These are phyloP conservation scores for Starmerella floricola DNA, from an alignment of 805 yeast species.

Conservation along the genomic window DNA sequence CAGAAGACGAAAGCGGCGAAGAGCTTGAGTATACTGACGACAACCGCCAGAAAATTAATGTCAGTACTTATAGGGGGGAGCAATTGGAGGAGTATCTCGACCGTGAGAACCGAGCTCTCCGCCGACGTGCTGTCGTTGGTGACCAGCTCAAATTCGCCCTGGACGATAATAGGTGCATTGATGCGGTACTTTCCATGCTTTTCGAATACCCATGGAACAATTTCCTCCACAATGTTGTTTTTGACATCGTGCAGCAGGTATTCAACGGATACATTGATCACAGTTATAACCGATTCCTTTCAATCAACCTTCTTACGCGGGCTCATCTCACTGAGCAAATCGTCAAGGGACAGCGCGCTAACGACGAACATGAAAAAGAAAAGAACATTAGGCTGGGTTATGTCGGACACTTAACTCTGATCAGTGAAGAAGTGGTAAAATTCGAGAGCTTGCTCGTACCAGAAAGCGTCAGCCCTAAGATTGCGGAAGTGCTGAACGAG, in stretches of 20 bases:
- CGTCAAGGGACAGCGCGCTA: constrained; percentile 47
- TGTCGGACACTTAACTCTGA: constrained; percentile 91
- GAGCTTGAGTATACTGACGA: constrained; percentile 11
- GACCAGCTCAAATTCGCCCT: constrained; percentile 75
- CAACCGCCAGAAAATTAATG: constrained; percentile 12
- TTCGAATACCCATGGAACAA: constrained; percentile 92
- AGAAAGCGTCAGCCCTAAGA: constrained; percentile 43
- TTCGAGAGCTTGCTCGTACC: constrained; percentile 53
- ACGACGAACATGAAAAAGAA: constrained; percentile 47
- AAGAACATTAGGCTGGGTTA: constrained; percentile 69
- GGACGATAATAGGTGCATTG: constrained; percentile 58
- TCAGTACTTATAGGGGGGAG: constrained; percentile 10
- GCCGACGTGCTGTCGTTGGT: constrained; percentile 64
- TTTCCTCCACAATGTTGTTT: constrained; percentile 91
- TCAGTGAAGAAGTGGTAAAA: constrained; percentile 92
- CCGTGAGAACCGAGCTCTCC: constrained; percentile 26
- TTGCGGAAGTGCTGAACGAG: constrained; percentile 37
- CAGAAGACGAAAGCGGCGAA: constrained; percentile 14
- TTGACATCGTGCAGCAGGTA: constrained; percentile 90
- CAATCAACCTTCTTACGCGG: constrained; percentile 57
- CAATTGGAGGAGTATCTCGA: constrained; percentile 20
- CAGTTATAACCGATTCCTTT: constrained; percentile 70
- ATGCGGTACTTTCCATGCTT: constrained; percentile 59
- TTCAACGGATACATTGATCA: constrained; percentile 77
- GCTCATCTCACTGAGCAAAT: constrained; percentile 47